Evolutionary conservation across 108 stramenopile species (phyloP).

Genomic region (Skeletonema costatum): DNA sequence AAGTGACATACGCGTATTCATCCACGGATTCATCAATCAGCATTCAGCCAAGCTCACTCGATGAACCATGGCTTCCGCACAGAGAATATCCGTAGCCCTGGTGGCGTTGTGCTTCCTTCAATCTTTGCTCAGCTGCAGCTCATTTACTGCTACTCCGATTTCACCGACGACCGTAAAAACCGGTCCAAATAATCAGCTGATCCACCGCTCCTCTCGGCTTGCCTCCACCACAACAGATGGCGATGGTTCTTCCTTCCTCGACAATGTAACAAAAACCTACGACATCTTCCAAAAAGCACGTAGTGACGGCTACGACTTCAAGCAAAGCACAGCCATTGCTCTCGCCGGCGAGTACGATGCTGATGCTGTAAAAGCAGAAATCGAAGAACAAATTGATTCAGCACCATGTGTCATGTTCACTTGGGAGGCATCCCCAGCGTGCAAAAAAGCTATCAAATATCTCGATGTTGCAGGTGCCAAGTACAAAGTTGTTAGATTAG

Average conservation of each 20-base stretch:
- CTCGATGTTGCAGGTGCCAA: constrained; percentile 50
- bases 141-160: not conserved
- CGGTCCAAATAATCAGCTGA: not conserved
- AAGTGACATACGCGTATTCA: too few relatives aligned
- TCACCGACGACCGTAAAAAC: not conserved
- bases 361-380: constrained; percentile 34
- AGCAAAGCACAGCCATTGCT: constrained; percentile 54
- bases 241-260: constrained; percentile 16
- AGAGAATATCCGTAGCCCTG: not conserved
- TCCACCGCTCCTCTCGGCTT: not conserved
- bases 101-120: not conserved
- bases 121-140: not conserved
- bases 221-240: constrained; percentile 9
- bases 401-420: constrained; percentile 65
- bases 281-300: constrained; percentile 36
- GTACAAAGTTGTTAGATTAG: constrained; percentile 64
- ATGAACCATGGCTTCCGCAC: not conserved
- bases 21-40: too few relatives aligned
- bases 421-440: constrained; percentile 67
- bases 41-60: too few relatives aligned
- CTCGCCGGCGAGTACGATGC: constrained; percentile 70
- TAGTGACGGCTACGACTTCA: constrained; percentile 53
- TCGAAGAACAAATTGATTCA: constrained; percentile 51
- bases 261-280: constrained; percentile 25
- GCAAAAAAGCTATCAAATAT: constrained; percentile 66